phyloP scores from a whole-genome alignment of 805 yeast species.

The Wickerhamiella parazyma region DNA sequence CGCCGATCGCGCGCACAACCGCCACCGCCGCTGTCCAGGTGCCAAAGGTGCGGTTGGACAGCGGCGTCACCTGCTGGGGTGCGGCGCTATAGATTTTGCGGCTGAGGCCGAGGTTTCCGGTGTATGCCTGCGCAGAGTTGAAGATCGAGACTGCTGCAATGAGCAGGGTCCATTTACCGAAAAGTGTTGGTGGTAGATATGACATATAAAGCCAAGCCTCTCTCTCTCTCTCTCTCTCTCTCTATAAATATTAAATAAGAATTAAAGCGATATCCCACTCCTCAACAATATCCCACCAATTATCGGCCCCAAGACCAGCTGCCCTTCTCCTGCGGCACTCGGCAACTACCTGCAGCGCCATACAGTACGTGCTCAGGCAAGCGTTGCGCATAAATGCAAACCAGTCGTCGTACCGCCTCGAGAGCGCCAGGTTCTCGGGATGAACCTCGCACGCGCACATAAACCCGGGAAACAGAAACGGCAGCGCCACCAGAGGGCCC shows the following conservation, averaged over 20 bases:
- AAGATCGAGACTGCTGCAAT: conserved; percentile 83
- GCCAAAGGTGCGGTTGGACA: conserved; percentile 94
- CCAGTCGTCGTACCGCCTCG: conserved; percentile 60
- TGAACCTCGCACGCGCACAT: conserved; percentile 74
- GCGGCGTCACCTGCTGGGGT: conserved; percentile 42
- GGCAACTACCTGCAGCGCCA: conserved; percentile 68
- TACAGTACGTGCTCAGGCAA: conserved; percentile 73
- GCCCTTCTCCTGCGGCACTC: conserved; percentile 74
- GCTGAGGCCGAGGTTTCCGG: conserved; percentile 59
- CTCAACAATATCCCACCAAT: conserved; percentile 65
- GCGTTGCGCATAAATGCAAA: conserved; percentile 32
- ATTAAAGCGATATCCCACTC: conserved; percentile 82
- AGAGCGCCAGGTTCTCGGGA: conserved; percentile 36
- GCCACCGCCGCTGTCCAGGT: conserved; percentile 92
- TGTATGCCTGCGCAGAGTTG: conserved; percentile 78
- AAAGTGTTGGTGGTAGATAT: conserved; percentile 9
- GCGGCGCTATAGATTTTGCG: conserved; percentile 60
- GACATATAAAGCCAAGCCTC: no score
- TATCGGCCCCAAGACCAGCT: conserved; percentile 37
- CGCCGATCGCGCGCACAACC: conserved; percentile 74
- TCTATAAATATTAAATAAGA: conserved; percentile 33
- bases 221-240: no score
- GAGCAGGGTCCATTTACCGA: conserved; percentile 69
- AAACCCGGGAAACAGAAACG: conserved; percentile 81
- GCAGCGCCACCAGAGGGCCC: conserved; percentile 45